Conservation (phyloP, 768 basidiomycete species). For the Dioszegia aurantiaca region DNA sequence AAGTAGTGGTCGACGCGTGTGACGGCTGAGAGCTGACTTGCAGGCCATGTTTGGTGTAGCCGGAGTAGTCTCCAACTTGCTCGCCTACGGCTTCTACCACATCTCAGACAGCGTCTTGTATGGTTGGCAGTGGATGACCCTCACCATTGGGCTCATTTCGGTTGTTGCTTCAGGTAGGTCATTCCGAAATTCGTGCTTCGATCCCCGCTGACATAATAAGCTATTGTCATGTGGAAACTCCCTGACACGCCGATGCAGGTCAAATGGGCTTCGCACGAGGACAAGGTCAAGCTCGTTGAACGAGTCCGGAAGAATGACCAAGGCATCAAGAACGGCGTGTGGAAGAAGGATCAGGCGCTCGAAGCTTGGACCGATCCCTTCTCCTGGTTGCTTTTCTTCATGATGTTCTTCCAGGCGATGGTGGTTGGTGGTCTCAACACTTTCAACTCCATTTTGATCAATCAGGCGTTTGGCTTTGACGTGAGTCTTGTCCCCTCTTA, state of each 20-base stretch:
- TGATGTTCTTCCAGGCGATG: slow-evolving; percentile 55
- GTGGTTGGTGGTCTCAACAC: slow-evolving; percentile 33
- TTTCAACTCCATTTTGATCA: slow-evolving; percentile 30
- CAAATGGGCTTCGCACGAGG: slow-evolving; percentile 47
- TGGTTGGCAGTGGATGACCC: slow-evolving; percentile 32
- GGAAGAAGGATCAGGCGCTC: slow-evolving; percentile 53
- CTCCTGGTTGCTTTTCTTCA: slow-evolving; percentile 56
- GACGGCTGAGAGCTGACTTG: not conserved
- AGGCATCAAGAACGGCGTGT: slow-evolving; percentile 59
- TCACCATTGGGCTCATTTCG: slow-evolving; percentile 25
- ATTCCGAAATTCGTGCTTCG: too few species aligned
- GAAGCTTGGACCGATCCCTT: slow-evolving; percentile 58
- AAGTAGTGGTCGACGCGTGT: too few species aligned
- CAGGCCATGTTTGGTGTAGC: slow-evolving; percentile 25
- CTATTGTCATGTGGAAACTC: slow-evolving; percentile 16
- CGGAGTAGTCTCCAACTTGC: slow-evolving; percentile 11
- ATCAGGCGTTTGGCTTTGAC: slow-evolving; percentile 33
- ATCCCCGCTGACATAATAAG: not conserved
- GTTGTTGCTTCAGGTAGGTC: slow-evolving; percentile 15
- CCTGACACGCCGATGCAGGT: slow-evolving; percentile 31
- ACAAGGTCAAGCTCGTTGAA: slow-evolving; percentile 57
- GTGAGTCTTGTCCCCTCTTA: slow-evolving; percentile 25
- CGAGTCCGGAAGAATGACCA: slow-evolving; percentile 60
- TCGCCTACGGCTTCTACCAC: slow-evolving; percentile 31
- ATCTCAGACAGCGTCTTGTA: not conserved